phyloP scores from a whole-genome alignment of 768 basidiomycete species.

The Sarcomyxa edulis region DNA sequence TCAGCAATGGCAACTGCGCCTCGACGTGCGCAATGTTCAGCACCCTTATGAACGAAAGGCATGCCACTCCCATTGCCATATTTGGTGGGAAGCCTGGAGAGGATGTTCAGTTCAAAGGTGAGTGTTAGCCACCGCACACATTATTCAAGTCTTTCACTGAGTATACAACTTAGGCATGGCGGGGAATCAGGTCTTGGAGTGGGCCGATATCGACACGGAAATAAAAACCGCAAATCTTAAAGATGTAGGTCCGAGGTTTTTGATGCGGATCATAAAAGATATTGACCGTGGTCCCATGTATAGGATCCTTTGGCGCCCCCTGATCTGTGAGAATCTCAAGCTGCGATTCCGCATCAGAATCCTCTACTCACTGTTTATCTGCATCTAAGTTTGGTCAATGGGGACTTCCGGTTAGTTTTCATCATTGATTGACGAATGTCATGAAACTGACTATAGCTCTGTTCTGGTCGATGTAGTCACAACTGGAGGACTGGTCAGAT shows the following conservation, averaged over 20 bases:
- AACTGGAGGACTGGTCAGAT: constrained; percentile 46
- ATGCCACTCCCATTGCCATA: constrained; percentile 45
- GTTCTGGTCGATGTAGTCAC: no score
- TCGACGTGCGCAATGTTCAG: constrained; percentile 63
- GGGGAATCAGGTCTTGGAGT: constrained; percentile 60
- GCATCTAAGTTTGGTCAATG: constrained; percentile 30
- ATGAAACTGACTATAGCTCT: no score
- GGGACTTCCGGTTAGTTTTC: constrained; percentile 33
- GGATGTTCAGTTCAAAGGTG: constrained; percentile 45
- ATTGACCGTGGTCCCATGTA: background rate
- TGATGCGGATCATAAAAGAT: constrained; percentile 1
- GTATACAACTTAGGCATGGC: constrained; percentile 38
- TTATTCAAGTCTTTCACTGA: background rate
- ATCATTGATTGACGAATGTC: constrained; percentile 1
- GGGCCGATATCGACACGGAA: constrained; percentile 54
- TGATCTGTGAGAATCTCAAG: constrained; percentile 29
- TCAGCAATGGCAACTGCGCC: constrained; percentile 44
- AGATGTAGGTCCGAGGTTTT: constrained; percentile 27
- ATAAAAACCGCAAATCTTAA: constrained; percentile 54
- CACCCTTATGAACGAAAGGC: constrained; percentile 54
- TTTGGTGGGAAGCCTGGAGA: constrained; percentile 55
- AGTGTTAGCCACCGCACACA: background rate
- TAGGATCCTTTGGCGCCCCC: constrained; percentile 39
- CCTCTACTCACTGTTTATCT: constrained; percentile 1
- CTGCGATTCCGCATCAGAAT: background rate